Evolutionary conservation across 2,329 filamentous ascomycete species (phyloP).

Genomic region (Paecilomyces sp.): DNA sequence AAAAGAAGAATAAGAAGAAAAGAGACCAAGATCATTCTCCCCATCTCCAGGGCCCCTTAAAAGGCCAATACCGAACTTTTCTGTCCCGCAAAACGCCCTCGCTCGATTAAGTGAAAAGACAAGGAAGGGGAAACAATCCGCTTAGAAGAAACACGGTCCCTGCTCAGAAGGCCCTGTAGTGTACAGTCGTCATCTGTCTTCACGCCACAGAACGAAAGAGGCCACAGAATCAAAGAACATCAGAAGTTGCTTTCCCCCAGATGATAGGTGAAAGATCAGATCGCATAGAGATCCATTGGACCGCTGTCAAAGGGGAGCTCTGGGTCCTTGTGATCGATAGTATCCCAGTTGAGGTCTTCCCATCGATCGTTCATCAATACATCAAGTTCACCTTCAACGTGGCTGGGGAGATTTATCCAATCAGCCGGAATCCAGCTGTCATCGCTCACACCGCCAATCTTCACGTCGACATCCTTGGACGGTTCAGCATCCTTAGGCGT

Average conservation of each 20-base stretch:
- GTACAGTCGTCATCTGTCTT: slow-evolving; percentile 9
- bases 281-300: slow-evolving; percentile 19
- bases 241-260: slow-evolving; percentile 2
- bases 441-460: slow-evolving; percentile 16
- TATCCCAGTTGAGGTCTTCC: slow-evolving; percentile 34
- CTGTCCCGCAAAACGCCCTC: slow-evolving; percentile 15
- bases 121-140: slow-evolving; percentile 6
- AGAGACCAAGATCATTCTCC: neutral
- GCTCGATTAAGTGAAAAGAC: slow-evolving; percentile 8
- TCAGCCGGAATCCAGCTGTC: slow-evolving; percentile 24
- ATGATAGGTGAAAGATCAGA: slow-evolving; percentile 13
- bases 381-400: slow-evolving; percentile 13
- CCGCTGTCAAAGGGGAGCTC: slow-evolving; percentile 17
- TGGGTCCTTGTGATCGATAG: slow-evolving; percentile 22
- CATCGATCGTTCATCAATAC: slow-evolving; percentile 20
- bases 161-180: slow-evolving; percentile 1
- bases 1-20: neutral
- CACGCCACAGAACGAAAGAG: slow-evolving; percentile 11
- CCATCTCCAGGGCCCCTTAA: neutral
- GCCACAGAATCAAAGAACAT: slow-evolving; percentile 1
- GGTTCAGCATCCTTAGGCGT: slow-evolving; percentile 31
- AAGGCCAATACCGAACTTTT: slow-evolving; percentile 8
- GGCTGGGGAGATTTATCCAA: slow-evolving; percentile 24
- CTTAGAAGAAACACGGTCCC: neutral
- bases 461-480: slow-evolving; percentile 22